Evolutionary conservation across 306 rosid species (phyloP).

Genomic region (barrel medic (Medicago truncatula)): DNA sequence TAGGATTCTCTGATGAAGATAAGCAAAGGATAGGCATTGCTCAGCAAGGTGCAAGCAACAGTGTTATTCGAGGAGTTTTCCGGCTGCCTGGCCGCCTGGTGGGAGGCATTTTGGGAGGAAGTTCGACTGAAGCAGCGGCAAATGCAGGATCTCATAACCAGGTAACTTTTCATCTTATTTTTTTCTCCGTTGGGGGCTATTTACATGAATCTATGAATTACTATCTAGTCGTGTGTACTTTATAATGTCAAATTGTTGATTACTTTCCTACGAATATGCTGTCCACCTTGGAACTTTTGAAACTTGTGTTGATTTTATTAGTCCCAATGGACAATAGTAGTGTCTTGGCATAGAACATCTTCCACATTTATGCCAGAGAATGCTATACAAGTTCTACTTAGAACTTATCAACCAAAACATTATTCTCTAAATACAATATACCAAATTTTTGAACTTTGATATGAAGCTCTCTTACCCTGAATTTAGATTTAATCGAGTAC

Average conservation of each 20-base stretch:
- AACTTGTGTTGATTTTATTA: not conserved
- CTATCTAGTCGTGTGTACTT: slow-evolving; percentile 4
- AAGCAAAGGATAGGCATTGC: slow-evolving; percentile 89
- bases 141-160: slow-evolving; percentile 73
- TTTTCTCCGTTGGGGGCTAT: slow-evolving; percentile 5
- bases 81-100: slow-evolving; percentile 96
- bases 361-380: not conserved
- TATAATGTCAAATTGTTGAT: not conserved
- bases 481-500: not conserved
- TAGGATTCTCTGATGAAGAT: slow-evolving; percentile 92
- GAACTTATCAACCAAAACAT: not conserved
- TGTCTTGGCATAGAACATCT: not conserved
- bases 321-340: not conserved
- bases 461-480: not conserved
- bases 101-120: slow-evolving; percentile 89
- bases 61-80: slow-evolving; percentile 93
- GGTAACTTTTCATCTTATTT: slow-evolving; percentile 44
- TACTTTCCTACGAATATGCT: not conserved
- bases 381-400: slow-evolving; percentile 10
- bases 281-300: not conserved
- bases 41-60: slow-evolving; percentile 81
- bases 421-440: not conserved
- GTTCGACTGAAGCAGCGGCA: slow-evolving; percentile 57
- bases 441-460: slow-evolving; percentile 4
- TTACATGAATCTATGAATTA: slow-evolving; percentile 10